Evolutionary conservation across 805 yeast genomes (phyloP), one percentile per base, ranked within the genome.

Genomic region (Metschnikowia reukaufii): DNA sequence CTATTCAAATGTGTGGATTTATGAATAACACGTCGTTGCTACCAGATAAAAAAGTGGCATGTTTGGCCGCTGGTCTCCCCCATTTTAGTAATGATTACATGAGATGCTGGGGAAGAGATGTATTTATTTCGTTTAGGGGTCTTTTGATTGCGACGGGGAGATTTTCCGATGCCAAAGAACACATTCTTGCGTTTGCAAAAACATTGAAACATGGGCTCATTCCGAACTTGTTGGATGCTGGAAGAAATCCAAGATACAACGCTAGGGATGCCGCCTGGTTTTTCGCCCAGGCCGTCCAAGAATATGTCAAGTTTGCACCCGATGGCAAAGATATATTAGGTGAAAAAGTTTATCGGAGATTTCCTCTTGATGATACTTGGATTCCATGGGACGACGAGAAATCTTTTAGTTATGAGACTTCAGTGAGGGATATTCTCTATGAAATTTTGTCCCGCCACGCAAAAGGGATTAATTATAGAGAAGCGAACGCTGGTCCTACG

Each of bases 31-130:
- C 97, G 0, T 87, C 97, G 0, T 73, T 94, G 44, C 67, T 74
- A 21, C 95, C 98, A 1, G 70, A 68, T 34, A 68, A 73, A 9
- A 68, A 74, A 36, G 77, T 82, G 13, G 86, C 96, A 2, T 80
- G 88, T 35, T 74, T 92, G 79, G 96, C 98, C 13, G 99, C 99
- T 1, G 99, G 98, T 1, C 75, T 92, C 50, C 99, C 99, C 1
- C 97, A 90, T 66, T 92, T 92, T 68, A 84, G 94, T 62, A 79
- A 78, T 48, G 89, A 86, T 54, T 91, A 86, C 65, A 90, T 92
- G 96, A 78, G 99, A 65, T 89, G 97, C 63, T 92, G 99, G 99
- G 99, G 99, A 18, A 79, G 99, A 61, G 99, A 92, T 66, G 96
- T 90, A 0, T 94, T 94, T 63, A 85, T 92, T 38, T 79, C 97